Evolutionary conservation across 2,329 filamentous ascomycete species (phyloP), one percentile per base, ranked within the genome.

Genomic region (Ophiostoma pallidulum): DNA sequence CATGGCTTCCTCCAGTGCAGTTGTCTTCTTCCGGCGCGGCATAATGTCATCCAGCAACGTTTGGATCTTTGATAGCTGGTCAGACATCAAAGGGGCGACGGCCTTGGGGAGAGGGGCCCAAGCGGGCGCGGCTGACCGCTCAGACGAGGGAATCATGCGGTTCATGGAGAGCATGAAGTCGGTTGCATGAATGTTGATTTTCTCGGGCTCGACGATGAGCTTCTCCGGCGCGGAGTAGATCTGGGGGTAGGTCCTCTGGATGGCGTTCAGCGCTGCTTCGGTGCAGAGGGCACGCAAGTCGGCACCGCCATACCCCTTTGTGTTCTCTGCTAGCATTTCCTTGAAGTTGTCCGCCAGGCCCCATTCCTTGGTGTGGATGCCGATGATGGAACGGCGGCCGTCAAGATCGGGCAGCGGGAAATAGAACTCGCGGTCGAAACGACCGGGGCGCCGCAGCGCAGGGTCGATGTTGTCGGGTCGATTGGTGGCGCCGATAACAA

Each of bases 401-500:
- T 85, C 79, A 4, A 82, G 73, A 56, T 91, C 86, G 0, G 92
- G 92, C 28, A 98, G 72, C 1, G 92, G 90, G 61, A 98, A 98
- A 68, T 97, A 97, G 59, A 98, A 98, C 64, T 98, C 94, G 63
- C 92, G 77, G 62, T 98, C 92, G 60, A 98, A 98, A 44, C 92
- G 84, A 37, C 92, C 94, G 18, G 92, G 91, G 43, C 91, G 82
- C 51, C 92, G 84, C 50, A 98, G 74, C n/a, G 91, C 91, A 56
- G 91, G 91, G 63, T 98, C 91, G 52, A 98, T 90, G 45, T 92
- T 94, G 64, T 97, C 91, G 1, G 92, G 91, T 54, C 91, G 81
- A 63, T 98, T 98, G 49, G 91, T 98, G n/a, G 92, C 92, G 55
- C 92, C 92, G 59, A 98, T 97, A 31, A 98, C 90, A 61, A 98